These are phyloP conservation scores for Psilocybe subaeruginosa DNA, from an alignment of 768 basidiomycete species.

Conservation along the genomic window DNA sequence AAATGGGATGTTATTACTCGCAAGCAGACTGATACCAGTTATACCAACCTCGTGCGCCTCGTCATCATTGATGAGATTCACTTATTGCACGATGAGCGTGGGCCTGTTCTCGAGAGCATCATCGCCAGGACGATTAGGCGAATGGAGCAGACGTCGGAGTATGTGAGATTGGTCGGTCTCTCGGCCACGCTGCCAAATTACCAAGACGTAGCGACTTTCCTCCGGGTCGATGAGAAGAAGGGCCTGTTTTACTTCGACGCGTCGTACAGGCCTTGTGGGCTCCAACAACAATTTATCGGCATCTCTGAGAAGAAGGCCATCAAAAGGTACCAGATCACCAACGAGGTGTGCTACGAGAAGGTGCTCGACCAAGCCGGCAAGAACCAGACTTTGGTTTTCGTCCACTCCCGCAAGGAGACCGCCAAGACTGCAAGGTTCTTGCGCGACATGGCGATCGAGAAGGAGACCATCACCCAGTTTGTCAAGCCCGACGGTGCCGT, in stretches of 20 bases:
- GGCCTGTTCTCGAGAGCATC: conserved; percentile 92
- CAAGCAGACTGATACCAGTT: conserved; percentile 95
- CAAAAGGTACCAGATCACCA: conserved; percentile 97
- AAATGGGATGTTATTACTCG: conserved; percentile 99
- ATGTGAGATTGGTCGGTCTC: conserved; percentile 92
- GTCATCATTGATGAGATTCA: conserved; percentile 99
- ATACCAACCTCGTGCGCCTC: conserved; percentile 94
- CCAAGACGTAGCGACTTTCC: conserved; percentile 96
- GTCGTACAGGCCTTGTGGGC: conserved; percentile 89
- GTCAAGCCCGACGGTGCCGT: conserved; percentile 93
- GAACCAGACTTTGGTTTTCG: conserved; percentile 94
- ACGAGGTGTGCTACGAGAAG: conserved; percentile 99
- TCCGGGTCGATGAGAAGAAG: conserved; percentile 89
- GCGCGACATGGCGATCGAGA: conserved; percentile 93
- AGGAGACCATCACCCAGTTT: conserved; percentile 95
- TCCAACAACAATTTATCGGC: conserved; percentile 96
- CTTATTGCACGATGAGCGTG: conserved; percentile 95
- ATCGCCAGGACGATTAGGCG: conserved; percentile 87
- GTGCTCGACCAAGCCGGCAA: conserved; percentile 88
- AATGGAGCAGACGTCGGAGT: conserved; percentile 94
- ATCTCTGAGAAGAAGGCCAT: conserved; percentile 99
- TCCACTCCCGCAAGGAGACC: conserved; percentile 98
- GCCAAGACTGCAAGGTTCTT: conserved; percentile 96
- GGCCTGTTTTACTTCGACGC: conserved; percentile 98
- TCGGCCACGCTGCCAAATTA: conserved; percentile 99